Percentiles rank a stretch among this genome's conserved stretches.
Evolutionary conservation across 2,329 filamentous ascomycete genomes (phyloP).

Genomic region (Alternaria triticimaculans): DNA sequence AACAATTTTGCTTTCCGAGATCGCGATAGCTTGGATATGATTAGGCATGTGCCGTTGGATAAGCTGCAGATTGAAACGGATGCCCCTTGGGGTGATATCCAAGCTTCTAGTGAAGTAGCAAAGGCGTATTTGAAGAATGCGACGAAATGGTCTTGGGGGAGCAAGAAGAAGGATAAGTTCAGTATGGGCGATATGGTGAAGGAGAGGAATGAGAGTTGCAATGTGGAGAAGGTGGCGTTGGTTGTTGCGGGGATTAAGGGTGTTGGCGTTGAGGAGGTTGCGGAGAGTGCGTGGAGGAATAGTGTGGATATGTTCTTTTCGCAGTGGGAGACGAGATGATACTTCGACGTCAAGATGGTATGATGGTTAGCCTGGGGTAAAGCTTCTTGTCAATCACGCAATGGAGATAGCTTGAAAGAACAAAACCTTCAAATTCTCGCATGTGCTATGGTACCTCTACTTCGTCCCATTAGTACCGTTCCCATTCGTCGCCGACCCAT

Average conservation of each 20-base stretch:
- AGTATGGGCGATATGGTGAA: conserved; percentile 57
- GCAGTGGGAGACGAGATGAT: too few relatives aligned
- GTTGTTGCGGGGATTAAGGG: conserved; percentile 59
- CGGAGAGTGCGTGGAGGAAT: conserved; percentile 49
- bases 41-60: conserved; percentile 50
- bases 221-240: conserved; percentile 56
- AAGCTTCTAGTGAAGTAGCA: conserved; percentile 44
- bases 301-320: conserved; percentile 30
- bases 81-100: conserved; percentile 58
- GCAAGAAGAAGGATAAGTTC: conserved; percentile 61
- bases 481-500: not conserved
- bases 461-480: not conserved
- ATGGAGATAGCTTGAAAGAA: too few relatives aligned
- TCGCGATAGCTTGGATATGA: conserved; percentile 52
- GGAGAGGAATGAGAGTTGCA: conserved; percentile 60
- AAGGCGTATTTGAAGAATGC: conserved; percentile 54
- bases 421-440: not conserved
- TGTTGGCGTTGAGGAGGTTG: conserved; percentile 52
- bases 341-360: not conserved
- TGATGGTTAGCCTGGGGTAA: not conserved
- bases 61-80: conserved; percentile 57
- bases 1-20: conserved; percentile 58
- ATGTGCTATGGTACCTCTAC: not conserved
- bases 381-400: too few relatives aligned
- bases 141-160: conserved; percentile 45